phyloP scores from a whole-genome alignment of 2,329 filamentous ascomycete species.

The Aspergillus jensenii region DNA sequence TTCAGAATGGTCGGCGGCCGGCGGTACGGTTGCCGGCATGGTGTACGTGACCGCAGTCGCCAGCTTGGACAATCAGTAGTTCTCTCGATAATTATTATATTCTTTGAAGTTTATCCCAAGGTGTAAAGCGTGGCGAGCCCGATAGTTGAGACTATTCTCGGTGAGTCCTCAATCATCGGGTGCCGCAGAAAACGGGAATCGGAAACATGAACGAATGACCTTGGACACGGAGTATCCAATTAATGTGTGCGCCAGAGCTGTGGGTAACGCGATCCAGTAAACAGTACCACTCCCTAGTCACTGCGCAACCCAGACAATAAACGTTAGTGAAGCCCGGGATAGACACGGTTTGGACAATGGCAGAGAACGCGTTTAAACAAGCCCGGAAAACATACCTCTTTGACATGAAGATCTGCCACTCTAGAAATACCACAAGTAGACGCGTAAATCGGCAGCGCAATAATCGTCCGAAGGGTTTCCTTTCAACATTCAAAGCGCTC shows the following conservation, averaged over 20 bases:
- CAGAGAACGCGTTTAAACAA: constrained; percentile 28
- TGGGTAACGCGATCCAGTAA: not conserved
- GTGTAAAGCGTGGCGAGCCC: constrained; percentile 16
- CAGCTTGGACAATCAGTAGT: constrained; percentile 29
- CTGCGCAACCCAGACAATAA: constrained; percentile 15
- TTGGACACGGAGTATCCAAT: constrained; percentile 14
- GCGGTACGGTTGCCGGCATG: constrained; percentile 44
- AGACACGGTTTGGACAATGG: constrained; percentile 17
- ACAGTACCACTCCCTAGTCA: not conserved
- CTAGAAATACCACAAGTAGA: constrained; percentile 13
- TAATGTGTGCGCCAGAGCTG: not conserved
- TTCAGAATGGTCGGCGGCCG: constrained; percentile 36
- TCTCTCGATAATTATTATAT: constrained; percentile 8
- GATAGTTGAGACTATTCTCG: constrained; percentile 28
- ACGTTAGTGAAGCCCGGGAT: constrained; percentile 20
- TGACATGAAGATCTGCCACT: constrained; percentile 9
- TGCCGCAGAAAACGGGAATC: constrained; percentile 26
- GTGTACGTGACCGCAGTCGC: constrained; percentile 38
- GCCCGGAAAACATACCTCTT: constrained; percentile 14
- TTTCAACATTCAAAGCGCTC: constrained; percentile 31
- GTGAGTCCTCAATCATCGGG: constrained; percentile 29
- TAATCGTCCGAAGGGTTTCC: constrained; percentile 18
- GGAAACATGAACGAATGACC: constrained; percentile 19
- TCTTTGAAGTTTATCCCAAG: constrained; percentile 2
- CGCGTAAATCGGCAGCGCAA: constrained; percentile 28